phyloP scores from a whole-genome alignment of 495 filamentous ascomycete species.

The Lophium mytilinum region DNA sequence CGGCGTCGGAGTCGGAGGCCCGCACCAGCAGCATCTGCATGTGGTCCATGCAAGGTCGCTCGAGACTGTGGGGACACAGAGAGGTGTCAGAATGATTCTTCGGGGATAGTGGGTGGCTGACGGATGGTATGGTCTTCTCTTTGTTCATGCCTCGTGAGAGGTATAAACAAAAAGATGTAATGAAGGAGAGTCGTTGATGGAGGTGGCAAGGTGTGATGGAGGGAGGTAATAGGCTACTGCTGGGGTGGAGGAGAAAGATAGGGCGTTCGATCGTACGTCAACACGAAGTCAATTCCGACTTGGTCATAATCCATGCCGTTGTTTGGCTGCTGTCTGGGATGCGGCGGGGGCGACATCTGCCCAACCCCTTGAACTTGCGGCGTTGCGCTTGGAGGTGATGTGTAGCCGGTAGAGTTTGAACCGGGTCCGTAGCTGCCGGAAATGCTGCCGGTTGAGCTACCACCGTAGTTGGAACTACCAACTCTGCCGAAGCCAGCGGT shows the following conservation, averaged over 20 bases:
- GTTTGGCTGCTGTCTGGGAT: slow-evolving; percentile 14
- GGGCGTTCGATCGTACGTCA: slow-evolving; percentile 70
- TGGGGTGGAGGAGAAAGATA: slow-evolving; percentile 59
- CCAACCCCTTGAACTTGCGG: slow-evolving; percentile 22
- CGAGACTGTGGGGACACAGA: slow-evolving; percentile 55
- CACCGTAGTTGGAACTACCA: slow-evolving; percentile 28
- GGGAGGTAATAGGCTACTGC: slow-evolving; percentile 27
- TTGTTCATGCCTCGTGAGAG: not conserved
- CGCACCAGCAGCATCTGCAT: slow-evolving; percentile 66
- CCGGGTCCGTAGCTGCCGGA: slow-evolving; percentile 47
- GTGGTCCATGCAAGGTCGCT: slow-evolving; percentile 92
- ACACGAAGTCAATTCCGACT: slow-evolving; percentile 88
- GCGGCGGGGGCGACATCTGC: slow-evolving; percentile 34
- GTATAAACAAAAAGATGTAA: not conserved
- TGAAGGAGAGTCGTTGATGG: slow-evolving; percentile 6
- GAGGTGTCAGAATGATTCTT: slow-evolving; percentile 1
- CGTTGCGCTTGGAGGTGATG: slow-evolving; percentile 26
- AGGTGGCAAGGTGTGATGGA: not conserved
- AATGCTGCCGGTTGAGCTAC: slow-evolving; percentile 42
- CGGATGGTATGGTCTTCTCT: not conserved
- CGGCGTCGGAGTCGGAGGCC: slow-evolving; percentile 41
- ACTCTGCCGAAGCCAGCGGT: slow-evolving; percentile 19
- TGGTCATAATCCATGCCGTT: slow-evolving; percentile 67
- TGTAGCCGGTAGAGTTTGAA: slow-evolving; percentile 35
- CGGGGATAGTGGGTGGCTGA: not conserved